phyloP scores from a whole-genome alignment of 1,284 basidiomycete species.

The Puccinia novopanici region DNA sequence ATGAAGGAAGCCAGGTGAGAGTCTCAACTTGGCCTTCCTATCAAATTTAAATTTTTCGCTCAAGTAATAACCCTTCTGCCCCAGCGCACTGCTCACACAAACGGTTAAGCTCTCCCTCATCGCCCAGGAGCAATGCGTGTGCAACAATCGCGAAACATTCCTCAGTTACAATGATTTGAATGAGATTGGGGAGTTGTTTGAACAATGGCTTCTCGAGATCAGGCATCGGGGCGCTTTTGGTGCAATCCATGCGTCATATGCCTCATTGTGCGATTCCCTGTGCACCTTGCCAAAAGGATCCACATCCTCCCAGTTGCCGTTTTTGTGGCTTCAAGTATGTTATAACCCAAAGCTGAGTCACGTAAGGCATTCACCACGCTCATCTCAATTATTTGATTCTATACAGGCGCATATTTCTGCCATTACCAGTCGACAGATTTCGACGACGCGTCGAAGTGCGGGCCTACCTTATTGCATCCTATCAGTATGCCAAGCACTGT shows the following conservation, averaged over 20 bases:
- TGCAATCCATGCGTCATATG: constrained; percentile 40
- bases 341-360: background rate
- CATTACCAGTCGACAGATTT: constrained; percentile 44
- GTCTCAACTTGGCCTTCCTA: background rate
- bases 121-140: background rate
- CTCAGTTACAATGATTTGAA: constrained; percentile 35
- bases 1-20: constrained; percentile 51
- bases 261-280: constrained; percentile 20
- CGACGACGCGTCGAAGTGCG: constrained; percentile 49
- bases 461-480: constrained; percentile 47
- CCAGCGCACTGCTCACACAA: constrained; percentile 35
- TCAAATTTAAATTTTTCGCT: background rate
- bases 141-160: background rate
- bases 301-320: constrained; percentile 19
- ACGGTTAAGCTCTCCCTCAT: constrained; percentile 24
- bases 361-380: background rate
- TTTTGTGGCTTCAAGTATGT: constrained; percentile 35
- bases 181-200: constrained; percentile 39
- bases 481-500: constrained; percentile 47
- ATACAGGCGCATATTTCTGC: constrained; percentile 36
- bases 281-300: constrained; percentile 19
- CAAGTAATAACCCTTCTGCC: background rate
- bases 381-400: background rate
- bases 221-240: constrained; percentile 49
- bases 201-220: constrained; percentile 44